Evolutionary conservation across 2,329 filamentous ascomycete species (phyloP).

Genomic region (Arthrobotrys iridis): DNA sequence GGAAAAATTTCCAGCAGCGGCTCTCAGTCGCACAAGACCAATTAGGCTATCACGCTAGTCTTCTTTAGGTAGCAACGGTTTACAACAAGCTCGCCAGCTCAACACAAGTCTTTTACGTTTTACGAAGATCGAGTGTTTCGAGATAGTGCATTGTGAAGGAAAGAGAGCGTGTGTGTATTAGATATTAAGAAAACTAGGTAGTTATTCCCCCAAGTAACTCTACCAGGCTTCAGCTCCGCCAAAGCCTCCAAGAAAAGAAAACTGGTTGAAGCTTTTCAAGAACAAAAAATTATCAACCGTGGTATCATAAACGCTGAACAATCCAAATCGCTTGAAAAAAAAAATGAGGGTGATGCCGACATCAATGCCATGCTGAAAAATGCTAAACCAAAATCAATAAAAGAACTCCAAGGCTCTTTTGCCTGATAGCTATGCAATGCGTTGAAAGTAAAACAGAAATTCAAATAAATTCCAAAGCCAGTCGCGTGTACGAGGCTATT

Average conservation of each 20-base stretch:
- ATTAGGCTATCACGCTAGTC: too few species aligned
- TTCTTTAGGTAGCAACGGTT: not conserved
- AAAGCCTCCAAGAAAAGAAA: constrained; percentile 26
- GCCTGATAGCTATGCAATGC: constrained; percentile 34
- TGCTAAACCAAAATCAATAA: constrained; percentile 1
- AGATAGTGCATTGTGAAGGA: not conserved
- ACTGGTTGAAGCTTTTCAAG: constrained; percentile 32
- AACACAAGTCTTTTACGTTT: not conserved
- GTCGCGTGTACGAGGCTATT: not conserved
- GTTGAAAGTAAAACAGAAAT: not conserved
- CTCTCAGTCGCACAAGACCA: not conserved
- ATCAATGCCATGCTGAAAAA: constrained; percentile 38
- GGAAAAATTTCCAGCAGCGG: constrained; percentile 22
- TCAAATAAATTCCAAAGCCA: not conserved
- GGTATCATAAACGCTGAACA: constrained; percentile 38
- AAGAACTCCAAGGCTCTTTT: constrained; percentile 27
- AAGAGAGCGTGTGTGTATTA: not conserved
- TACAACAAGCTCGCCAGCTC: too few species aligned
- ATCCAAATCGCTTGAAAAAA: not conserved
- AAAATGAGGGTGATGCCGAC: constrained; percentile 18
- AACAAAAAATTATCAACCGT: constrained; percentile 39
- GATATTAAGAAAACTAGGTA: constrained; percentile 12
- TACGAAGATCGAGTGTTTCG: not conserved
- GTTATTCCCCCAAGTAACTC: not conserved
- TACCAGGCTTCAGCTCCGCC: constrained; percentile 20